phyloP scores from a whole-genome alignment of 1,284 basidiomycete genomes.

The Hypsizygus ulmarius region DNA sequence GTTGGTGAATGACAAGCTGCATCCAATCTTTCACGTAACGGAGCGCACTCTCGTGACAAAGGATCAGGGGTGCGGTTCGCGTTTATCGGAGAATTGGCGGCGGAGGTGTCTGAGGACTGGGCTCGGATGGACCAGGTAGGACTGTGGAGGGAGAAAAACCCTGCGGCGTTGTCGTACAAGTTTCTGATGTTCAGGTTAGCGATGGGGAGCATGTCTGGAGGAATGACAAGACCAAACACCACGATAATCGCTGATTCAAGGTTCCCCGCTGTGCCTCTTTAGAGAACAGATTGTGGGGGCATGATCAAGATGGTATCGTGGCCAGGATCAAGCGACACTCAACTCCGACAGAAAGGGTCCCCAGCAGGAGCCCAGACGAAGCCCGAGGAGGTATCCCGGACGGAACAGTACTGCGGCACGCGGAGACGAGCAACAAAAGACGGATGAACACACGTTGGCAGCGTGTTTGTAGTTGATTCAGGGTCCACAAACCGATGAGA shows the following conservation, averaged over 20 bases:
- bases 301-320: conserved; percentile 17
- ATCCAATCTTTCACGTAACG: conserved; percentile 51
- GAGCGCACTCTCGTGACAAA: conserved; percentile 36
- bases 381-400: conserved; percentile 4
- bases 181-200: conserved; percentile 55
- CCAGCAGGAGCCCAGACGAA: conserved; percentile 12
- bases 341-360: conserved; percentile 10
- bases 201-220: conserved; percentile 43
- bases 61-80: conserved; percentile 22
- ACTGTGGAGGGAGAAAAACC: conserved; percentile 52
- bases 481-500: conserved; percentile 7
- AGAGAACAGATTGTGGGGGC: conserved; percentile 17
- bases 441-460: conserved; percentile 13
- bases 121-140: conserved; percentile 29
- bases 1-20: conserved; percentile 41
- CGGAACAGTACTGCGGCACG: conserved; percentile 11
- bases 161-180: conserved; percentile 56
- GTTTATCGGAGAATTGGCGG: conserved; percentile 20
- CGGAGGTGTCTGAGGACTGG: conserved; percentile 22
- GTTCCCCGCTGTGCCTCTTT: conserved; percentile 15
- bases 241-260: conserved; percentile 37
- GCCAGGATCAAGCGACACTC: conserved; percentile 14
- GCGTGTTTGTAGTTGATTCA: conserved; percentile 16
- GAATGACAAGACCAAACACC: conserved; percentile 37
- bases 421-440: conserved; percentile 9